A percentile compares a stretch with the other conserved stretches of the same genome.
Conservation (phyloP, 2,329 filamentous ascomycete species). For the Trichophyton rubrum region DNA sequence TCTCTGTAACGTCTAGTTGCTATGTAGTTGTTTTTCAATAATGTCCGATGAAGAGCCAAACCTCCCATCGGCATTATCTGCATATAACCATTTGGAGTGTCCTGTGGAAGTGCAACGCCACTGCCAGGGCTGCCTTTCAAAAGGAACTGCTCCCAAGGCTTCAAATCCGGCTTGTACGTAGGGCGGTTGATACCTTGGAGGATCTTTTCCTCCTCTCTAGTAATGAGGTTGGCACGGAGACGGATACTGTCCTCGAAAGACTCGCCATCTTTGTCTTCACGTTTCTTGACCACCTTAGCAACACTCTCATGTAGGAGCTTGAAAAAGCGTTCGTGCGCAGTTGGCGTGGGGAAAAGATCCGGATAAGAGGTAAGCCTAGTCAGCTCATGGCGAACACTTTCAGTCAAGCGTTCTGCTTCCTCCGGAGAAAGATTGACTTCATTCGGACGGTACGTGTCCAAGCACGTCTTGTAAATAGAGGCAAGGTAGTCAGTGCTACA, state of each 20-base stretch:
- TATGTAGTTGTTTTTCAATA: no score
- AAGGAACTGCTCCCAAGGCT: slow-evolving; percentile 14
- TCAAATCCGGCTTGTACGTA: slow-evolving; percentile 6
- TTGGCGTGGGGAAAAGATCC: slow-evolving; percentile 6
- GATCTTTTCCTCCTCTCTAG: slow-evolving; percentile 6
- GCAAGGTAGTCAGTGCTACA: slow-evolving; percentile 10
- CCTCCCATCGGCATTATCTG: slow-evolving; percentile 11
- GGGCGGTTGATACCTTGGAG: slow-evolving; percentile 8
- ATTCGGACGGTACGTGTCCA: neutral
- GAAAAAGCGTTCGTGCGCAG: slow-evolving; percentile 3
- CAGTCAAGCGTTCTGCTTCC: neutral
- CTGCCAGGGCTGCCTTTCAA: slow-evolving; percentile 11
- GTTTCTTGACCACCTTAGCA: neutral
- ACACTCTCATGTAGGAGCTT: neutral
- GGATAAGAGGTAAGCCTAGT: slow-evolving; percentile 5
- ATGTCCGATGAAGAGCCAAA: neutral
- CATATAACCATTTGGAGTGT: slow-evolving; percentile 4
- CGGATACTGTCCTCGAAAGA: neutral
- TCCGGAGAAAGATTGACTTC: neutral
- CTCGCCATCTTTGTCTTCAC: neutral
- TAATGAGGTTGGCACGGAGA: slow-evolving; percentile 4
- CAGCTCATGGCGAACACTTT: neutral
- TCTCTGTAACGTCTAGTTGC: no score
- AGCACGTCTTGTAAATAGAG: slow-evolving; percentile 3
- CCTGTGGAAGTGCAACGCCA: slow-evolving; percentile 6